Evolutionary conservation across 1,284 basidiomycete species (phyloP).

Genomic region (Meripilus lineatus): DNA sequence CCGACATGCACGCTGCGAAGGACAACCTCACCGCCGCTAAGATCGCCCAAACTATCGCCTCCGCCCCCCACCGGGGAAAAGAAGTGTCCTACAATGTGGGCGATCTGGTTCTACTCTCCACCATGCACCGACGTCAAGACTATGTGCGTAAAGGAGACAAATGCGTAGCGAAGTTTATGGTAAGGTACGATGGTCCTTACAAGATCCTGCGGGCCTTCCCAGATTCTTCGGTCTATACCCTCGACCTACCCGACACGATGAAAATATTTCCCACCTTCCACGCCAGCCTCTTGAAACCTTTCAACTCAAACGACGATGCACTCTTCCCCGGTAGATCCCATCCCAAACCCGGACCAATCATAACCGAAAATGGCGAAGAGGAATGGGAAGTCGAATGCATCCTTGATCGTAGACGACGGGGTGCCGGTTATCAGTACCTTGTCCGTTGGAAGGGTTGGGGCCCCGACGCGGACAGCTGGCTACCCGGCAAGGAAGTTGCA

Average conservation of each 20-base stretch:
- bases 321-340: constrained; percentile 13
- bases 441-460: constrained; percentile 8
- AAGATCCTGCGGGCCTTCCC: constrained; percentile 13
- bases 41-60: constrained; percentile 1
- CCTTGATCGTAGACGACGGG: constrained; percentile 7
- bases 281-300: constrained; percentile 6
- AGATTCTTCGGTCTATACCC: constrained; percentile 18
- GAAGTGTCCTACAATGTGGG: constrained; percentile 17
- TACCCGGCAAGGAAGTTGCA: constrained; percentile 5
- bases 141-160: constrained; percentile 23
- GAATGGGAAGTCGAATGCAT: constrained; percentile 14
- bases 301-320: not conserved
- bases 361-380: constrained; percentile 10
- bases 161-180: constrained; percentile 31
- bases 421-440: constrained; percentile 6
- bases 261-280: constrained; percentile 22
- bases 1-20: not conserved
- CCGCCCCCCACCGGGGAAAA: not conserved
- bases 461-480: constrained; percentile 3
- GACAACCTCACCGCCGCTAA: not conserved
- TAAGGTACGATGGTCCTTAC: constrained; percentile 30
- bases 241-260: constrained; percentile 19
- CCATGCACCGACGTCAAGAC: constrained; percentile 17
- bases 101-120: constrained; percentile 26
- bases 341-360: constrained; percentile 11